A percentile compares a stretch with the other conserved stretches of the same genome.
Evolutionary conservation across 2,329 filamentous ascomycete genomes (phyloP).

Genomic region (Cladosporium sp.): DNA sequence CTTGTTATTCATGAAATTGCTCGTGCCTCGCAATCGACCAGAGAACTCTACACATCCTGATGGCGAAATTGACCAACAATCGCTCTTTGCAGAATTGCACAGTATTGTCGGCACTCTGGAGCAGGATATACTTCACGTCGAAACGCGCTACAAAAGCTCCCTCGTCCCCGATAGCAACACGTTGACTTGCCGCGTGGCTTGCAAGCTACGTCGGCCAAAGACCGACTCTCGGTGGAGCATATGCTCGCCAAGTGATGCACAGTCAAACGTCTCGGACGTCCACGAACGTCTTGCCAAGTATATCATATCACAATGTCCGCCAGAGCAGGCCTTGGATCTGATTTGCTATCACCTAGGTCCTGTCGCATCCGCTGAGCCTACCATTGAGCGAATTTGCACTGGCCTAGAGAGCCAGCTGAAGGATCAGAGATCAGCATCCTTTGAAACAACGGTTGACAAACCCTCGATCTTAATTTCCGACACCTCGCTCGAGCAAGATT

Average conservation of each 20-base stretch:
- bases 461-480: constrained; percentile 29
- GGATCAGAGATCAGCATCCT: neutral
- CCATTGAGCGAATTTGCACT: constrained; percentile 7
- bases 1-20: constrained; percentile 32
- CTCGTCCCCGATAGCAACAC: constrained; percentile 35
- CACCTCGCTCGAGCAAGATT: constrained; percentile 20
- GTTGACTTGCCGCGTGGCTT: constrained; percentile 32
- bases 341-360: constrained; percentile 28
- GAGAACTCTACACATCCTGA: constrained; percentile 10
- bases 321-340: constrained; percentile 26
- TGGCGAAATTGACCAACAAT: constrained; percentile 26
- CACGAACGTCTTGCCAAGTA: constrained; percentile 27
- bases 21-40: constrained; percentile 25
- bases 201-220: constrained; percentile 34
- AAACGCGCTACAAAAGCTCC: constrained; percentile 39
- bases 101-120: constrained; percentile 36
- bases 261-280: constrained; percentile 19
- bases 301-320: constrained; percentile 27
- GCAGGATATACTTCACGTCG: constrained; percentile 33
- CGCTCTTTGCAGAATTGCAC: constrained; percentile 35
- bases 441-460: constrained; percentile 15
- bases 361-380: constrained; percentile 11
- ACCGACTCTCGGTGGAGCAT: constrained; percentile 37
- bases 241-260: constrained; percentile 3
- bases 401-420: neutral